A percentile compares a stretch with the other conserved stretches of the same genome.
These are phyloP conservation scores for Sarcodon aspratus DNA, from an alignment of 768 basidiomycete species.

Conservation along the genomic window DNA sequence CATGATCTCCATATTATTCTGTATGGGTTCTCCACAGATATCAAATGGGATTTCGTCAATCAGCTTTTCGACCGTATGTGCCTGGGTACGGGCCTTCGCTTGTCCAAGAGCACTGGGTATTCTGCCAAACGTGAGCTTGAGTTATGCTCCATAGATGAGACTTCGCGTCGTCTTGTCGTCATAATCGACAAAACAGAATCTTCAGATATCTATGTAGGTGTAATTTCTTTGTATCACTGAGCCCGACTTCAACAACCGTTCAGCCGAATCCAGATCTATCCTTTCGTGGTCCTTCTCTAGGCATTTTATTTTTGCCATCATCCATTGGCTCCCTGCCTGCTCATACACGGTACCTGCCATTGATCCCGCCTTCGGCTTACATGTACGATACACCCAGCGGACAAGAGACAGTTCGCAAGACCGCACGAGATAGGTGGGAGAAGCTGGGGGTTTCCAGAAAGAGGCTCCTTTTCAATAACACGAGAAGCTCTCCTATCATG, in stretches of 20 bases:
- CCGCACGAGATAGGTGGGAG: slow-evolving; percentile 21
- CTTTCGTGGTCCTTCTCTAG: slow-evolving; percentile 44
- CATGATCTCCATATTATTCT: slow-evolving; percentile 42
- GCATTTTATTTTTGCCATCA: slow-evolving; percentile 53
- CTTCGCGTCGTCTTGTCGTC: slow-evolving; percentile 18
- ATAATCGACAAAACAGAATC: slow-evolving; percentile 27
- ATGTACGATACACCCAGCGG: slow-evolving; percentile 10
- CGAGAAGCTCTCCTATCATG: slow-evolving; percentile 25
- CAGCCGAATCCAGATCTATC: slow-evolving; percentile 29
- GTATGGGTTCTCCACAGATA: slow-evolving; percentile 49
- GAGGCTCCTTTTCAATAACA: slow-evolving; percentile 10
- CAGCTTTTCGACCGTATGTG: slow-evolving; percentile 46
- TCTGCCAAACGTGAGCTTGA: slow-evolving; percentile 7
- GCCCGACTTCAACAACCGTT: slow-evolving; percentile 25
- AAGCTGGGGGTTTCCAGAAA: slow-evolving; percentile 12
- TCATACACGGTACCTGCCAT: slow-evolving; percentile 46
- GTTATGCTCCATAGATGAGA: slow-evolving; percentile 11
- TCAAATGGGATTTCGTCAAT: slow-evolving; percentile 53
- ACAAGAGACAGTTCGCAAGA: slow-evolving; percentile 14
- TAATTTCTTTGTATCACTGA: slow-evolving; percentile 13
- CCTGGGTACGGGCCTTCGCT: slow-evolving; percentile 21
- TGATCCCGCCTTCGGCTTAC: slow-evolving; percentile 16
- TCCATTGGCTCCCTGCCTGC: slow-evolving; percentile 21
- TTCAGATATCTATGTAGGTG: slow-evolving; percentile 23
- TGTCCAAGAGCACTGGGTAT: slow-evolving; percentile 11